These are phyloP conservation scores for Boletus pseudo-olivaceus DNA, from an alignment of 768 basidiomycete genomes.

Conservation along the genomic window DNA sequence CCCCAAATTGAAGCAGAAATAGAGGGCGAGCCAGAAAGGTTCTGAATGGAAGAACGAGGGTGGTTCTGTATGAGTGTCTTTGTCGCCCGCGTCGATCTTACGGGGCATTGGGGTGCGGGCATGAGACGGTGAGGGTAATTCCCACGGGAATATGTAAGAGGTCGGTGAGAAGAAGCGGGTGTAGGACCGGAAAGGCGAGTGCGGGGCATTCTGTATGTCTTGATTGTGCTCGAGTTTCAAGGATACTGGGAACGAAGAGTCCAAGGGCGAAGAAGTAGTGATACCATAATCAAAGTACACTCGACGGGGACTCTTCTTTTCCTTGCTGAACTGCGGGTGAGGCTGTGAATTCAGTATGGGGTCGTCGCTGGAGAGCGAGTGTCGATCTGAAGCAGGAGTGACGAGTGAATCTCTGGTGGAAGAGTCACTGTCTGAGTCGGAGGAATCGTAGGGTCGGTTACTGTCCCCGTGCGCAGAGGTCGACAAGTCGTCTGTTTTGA, in stretches of 20 bases:
- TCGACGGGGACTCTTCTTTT: constrained; percentile 18
- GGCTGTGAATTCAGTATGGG: not conserved
- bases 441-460: not conserved
- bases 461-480: not conserved
- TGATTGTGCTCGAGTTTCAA: constrained; percentile 8
- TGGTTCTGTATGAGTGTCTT: constrained; percentile 7
- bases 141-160: constrained; percentile 19
- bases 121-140: constrained; percentile 13
- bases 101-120: constrained; percentile 2
- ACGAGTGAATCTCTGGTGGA: constrained; percentile 5
- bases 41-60: constrained; percentile 28
- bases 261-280: constrained; percentile 2
- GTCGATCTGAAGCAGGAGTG: not conserved
- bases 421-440: constrained; percentile 14
- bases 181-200: not conserved
- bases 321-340: constrained; percentile 5
- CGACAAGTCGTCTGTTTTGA: not conserved
- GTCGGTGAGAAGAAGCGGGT: not conserved
- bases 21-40: constrained; percentile 67
- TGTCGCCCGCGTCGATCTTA: not conserved
- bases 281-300: constrained; percentile 23
- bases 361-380: constrained; percentile 7
- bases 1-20: constrained; percentile 87
- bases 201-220: not conserved
- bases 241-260: not conserved